These are phyloP conservation scores for Talaromyces wortmannii DNA, from an alignment of 495 filamentous ascomycete species.

Conservation along the genomic window DNA sequence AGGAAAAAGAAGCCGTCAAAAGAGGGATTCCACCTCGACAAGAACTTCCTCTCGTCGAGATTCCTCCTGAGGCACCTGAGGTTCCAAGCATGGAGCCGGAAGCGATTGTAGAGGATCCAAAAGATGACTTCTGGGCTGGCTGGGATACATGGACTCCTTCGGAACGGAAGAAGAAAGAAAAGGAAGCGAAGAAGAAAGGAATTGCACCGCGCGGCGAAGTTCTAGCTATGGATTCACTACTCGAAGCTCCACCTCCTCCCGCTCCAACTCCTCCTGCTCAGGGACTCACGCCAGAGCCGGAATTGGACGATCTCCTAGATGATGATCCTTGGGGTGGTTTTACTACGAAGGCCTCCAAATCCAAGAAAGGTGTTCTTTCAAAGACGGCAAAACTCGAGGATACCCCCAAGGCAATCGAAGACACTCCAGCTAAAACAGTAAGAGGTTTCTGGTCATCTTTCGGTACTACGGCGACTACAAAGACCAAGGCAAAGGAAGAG, in stretches of 20 bases:
- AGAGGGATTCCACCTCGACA: slow-evolving; percentile 13
- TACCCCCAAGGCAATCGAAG: slow-evolving; percentile 20
- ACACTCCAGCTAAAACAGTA: slow-evolving; percentile 23
- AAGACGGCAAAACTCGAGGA: slow-evolving; percentile 11
- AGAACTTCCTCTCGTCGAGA: slow-evolving; percentile 5
- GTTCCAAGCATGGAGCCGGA: background rate
- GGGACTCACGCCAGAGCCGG: slow-evolving; percentile 36
- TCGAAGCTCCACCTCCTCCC: slow-evolving; percentile 40
- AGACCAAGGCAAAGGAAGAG: slow-evolving; percentile 28
- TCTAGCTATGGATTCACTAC: slow-evolving; percentile 7
- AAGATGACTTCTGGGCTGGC: slow-evolving; percentile 3
- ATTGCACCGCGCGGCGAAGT: background rate
- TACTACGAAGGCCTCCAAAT: slow-evolving; percentile 26
- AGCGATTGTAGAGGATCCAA: slow-evolving; percentile 5
- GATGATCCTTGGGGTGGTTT: slow-evolving; percentile 34
- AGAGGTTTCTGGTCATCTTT: slow-evolving; percentile 42
- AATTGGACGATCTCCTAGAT: slow-evolving; percentile 19
- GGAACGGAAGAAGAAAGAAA: slow-evolving; percentile 13
- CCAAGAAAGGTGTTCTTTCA: slow-evolving; percentile 16
- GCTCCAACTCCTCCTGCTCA: slow-evolving; percentile 45
- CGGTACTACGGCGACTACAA: slow-evolving; percentile 25
- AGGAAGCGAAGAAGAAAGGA: slow-evolving; percentile 11
- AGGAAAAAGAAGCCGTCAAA: slow-evolving; percentile 28
- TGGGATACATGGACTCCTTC: slow-evolving; percentile 2
- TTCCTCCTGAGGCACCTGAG: slow-evolving; percentile 5